Base-by-base conservation (phyloP, 768 basidiomycete species). In the Myochromella boudieri region DNA sequence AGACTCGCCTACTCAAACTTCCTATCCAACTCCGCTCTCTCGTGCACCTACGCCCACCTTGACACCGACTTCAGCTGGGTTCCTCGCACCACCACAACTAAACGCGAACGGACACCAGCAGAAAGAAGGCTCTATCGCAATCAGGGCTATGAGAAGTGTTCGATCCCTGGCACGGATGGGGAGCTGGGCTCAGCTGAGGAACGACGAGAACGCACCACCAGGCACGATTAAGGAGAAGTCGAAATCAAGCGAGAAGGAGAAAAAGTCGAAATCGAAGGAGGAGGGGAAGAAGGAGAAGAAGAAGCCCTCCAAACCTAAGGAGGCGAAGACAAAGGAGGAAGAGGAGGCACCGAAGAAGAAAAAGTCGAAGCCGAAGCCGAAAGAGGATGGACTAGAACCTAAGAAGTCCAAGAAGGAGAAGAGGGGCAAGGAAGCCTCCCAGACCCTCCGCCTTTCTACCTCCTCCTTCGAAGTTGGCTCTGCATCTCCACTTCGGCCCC, bases 111-210 rank as follows among this genome's bases (percentile, higher is more conserved):
- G 27, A 31, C 53, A 40, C 27, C 42, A 52, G 6, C 39, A 43
- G n/a, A 55, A 56, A 41, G 76, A 77, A 22, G 80, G 76, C 24
- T 88, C 85, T 0, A 86, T 91, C 33, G 89, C 89, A 0, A 48
- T 91, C 22, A 78, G 89, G 4, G 89, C 89, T 4, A 91, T 91
- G 70, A 74, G 84, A 33, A 85, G 83, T 11, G 82, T 92, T 54
- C 74, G 83, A 21, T 84, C 82, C 2, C 63, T 91, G 32, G 88
- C 89, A 3, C 69, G 82, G 26, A 82, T 91, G 37, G 78, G 82
- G 1, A 84, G 83, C 57, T 87, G 87, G 85, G 79, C 81, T 18
- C 82, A 83, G 56, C 64, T 81, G 45, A 75, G 68, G 60, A 68
- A 65, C 12, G 66, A 72, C 4, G 70, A 63, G 56, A 62, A 38